Conservation (phyloP, 2,329 filamentous ascomycete genomes). For the Dichotomopilus funicola region DNA sequence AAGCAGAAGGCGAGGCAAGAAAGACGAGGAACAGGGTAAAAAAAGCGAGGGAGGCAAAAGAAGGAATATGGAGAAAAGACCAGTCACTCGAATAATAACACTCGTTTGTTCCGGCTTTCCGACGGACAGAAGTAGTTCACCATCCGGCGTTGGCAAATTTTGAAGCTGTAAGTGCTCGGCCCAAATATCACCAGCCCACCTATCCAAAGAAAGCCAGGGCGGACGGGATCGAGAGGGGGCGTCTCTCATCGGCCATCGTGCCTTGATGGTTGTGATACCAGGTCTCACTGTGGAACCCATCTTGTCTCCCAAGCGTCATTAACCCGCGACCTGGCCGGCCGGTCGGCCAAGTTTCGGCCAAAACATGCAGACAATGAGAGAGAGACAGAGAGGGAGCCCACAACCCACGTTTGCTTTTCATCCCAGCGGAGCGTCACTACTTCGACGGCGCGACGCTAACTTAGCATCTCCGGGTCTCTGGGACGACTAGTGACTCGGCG, state of each 20-base stretch:
- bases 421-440: not conserved
- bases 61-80: not conserved
- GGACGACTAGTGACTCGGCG: too few relatives aligned
- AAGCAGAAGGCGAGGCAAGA: not conserved
- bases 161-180: not conserved
- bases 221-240: too few relatives aligned
- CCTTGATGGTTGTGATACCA: not conserved
- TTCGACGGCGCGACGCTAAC: too few relatives aligned
- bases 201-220: too few relatives aligned
- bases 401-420: not conserved
- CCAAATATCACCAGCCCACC: too few relatives aligned
- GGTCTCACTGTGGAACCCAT: slow-evolving; percentile 1
- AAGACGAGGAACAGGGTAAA: not conserved
- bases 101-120: not conserved
- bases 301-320: not conserved
- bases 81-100: not conserved
- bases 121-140: not conserved
- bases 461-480: too few relatives aligned
- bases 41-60: not conserved
- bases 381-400: too few relatives aligned
- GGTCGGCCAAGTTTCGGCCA: not conserved
- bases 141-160: not conserved
- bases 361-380: not conserved
- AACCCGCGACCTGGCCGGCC: not conserved
- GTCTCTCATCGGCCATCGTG: not conserved